Conservation (phyloP, 257 asterid species). For the Asclepias syriaca region DNA sequence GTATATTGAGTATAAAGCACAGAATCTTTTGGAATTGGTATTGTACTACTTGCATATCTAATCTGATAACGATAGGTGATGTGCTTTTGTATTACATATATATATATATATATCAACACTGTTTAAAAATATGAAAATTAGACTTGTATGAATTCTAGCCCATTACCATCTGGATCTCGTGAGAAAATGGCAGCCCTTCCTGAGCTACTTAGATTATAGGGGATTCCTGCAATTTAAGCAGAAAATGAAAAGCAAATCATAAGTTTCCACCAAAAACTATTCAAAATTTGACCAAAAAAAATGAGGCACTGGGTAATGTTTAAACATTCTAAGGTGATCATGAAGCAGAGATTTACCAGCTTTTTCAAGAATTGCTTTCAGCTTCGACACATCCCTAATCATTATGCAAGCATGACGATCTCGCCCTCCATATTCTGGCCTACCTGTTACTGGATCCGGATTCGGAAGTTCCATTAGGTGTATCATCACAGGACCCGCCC, state of each 20-base stretch:
- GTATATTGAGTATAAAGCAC: background rate
- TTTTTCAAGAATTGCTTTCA: slow-evolving; percentile 68
- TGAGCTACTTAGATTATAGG: slow-evolving; percentile 80
- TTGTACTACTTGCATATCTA: background rate
- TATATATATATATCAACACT: background rate
- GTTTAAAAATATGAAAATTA: slow-evolving; percentile 3
- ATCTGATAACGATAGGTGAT: background rate
- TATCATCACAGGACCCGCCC: slow-evolving; percentile 96
- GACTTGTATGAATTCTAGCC: slow-evolving; percentile 87
- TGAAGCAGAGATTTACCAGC: slow-evolving; percentile 41
- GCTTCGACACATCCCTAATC: slow-evolving; percentile 72
- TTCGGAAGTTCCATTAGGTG: slow-evolving; percentile 98
- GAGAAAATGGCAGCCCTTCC: slow-evolving; percentile 94
- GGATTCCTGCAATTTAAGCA: slow-evolving; percentile 47
- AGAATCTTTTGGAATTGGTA: background rate
- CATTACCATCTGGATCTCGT: slow-evolving; percentile 90
- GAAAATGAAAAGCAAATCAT: background rate
- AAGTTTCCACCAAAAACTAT: background rate
- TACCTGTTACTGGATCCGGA: slow-evolving; percentile 83
- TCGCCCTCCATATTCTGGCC: slow-evolving; percentile 88
- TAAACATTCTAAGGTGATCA: background rate
- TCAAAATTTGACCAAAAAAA: background rate
- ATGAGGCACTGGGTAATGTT: no score
- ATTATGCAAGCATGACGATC: slow-evolving; percentile 90
- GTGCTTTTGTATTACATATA: background rate